A percentile compares a stretch with the other conserved stretches of the same genome.
These are phyloP conservation scores for Vaccinium darrowii DNA, from an alignment of 148 eudicot species.

Conservation along the genomic window DNA sequence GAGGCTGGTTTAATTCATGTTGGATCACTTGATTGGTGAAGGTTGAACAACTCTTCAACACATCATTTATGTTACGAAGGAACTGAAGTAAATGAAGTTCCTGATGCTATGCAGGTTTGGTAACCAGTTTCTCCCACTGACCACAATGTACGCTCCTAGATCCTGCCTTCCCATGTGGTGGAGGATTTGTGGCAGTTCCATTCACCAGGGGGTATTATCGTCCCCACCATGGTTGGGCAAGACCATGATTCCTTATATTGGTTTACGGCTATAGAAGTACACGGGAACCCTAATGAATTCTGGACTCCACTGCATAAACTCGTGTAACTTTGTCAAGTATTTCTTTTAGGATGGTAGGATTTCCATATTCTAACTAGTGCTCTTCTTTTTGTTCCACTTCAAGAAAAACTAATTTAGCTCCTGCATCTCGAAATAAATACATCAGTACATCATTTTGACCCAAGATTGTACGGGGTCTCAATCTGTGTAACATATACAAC, in stretches of 20 bases:
- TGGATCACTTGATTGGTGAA: neutral
- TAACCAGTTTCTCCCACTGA: neutral
- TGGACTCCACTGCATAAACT: too few relatives aligned
- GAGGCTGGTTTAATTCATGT: neutral
- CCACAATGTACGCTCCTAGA: neutral
- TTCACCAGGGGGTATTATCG: neutral
- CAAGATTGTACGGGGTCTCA: neutral
- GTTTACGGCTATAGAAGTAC: neutral
- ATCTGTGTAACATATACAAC: neutral
- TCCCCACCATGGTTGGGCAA: neutral
- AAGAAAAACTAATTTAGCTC: neutral
- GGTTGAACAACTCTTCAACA: neutral
- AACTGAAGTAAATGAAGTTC: neutral
- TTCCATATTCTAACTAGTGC: neutral
- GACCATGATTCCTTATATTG: neutral
- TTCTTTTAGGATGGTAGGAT: neutral
- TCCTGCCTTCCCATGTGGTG: neutral
- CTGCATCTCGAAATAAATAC: neutral
- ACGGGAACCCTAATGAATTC: neutral
- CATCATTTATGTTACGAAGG: neutral
- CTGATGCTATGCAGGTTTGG: neutral
- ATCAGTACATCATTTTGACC: neutral
- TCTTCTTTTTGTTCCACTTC: neutral
- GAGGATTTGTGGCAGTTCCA: neutral
- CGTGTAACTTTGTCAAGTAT: too few relatives aligned